These are phyloP conservation scores for Phytophthora syringae DNA, from an alignment of 352 stramenopile genomes.

Conservation along the genomic window DNA sequence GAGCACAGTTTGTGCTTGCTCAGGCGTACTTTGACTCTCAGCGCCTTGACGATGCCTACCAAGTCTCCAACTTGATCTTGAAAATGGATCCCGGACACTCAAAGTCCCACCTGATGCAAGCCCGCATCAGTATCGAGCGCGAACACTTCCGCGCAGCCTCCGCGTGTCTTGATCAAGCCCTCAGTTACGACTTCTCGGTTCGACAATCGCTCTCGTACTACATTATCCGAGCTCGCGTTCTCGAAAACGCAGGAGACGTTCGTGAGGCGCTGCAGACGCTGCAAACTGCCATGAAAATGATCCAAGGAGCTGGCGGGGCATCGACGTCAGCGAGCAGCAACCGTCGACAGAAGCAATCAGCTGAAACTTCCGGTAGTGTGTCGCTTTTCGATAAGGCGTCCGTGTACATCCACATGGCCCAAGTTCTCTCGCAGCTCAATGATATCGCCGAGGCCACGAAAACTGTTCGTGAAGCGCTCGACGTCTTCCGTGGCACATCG, in stretches of 20 bases:
- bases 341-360: conserved; percentile 18
- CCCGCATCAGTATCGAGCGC: conserved; percentile 80
- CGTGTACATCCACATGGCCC: conserved; percentile 89
- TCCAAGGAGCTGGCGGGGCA: conserved; percentile 22
- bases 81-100: conserved; percentile 81
- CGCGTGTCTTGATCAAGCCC: conserved; percentile 83
- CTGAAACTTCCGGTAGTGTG: conserved; percentile 35
- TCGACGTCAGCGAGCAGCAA: conserved; percentile 9
- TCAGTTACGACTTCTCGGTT: conserved; percentile 91
- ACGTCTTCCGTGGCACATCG: conserved; percentile 75
- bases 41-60: conserved; percentile 81
- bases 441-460: conserved; percentile 71
- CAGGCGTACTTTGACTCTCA: conserved; percentile 79
- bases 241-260: conserved; percentile 77
- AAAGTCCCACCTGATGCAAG: conserved; percentile 84
- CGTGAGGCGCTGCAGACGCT: conserved; percentile 84
- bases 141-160: conserved; percentile 79
- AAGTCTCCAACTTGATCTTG: conserved; percentile 75
- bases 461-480: conserved; percentile 71
- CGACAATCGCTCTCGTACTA: conserved; percentile 85
- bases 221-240: conserved; percentile 88
- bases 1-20: conserved; percentile 84
- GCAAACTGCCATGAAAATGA: conserved; percentile 81
- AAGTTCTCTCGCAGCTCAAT: conserved; percentile 82
- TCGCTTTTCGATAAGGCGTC: conserved; percentile 85